Conservation (phyloP, 2,329 filamentous ascomycete genomes). For the Aureobasidium sp. region DNA sequence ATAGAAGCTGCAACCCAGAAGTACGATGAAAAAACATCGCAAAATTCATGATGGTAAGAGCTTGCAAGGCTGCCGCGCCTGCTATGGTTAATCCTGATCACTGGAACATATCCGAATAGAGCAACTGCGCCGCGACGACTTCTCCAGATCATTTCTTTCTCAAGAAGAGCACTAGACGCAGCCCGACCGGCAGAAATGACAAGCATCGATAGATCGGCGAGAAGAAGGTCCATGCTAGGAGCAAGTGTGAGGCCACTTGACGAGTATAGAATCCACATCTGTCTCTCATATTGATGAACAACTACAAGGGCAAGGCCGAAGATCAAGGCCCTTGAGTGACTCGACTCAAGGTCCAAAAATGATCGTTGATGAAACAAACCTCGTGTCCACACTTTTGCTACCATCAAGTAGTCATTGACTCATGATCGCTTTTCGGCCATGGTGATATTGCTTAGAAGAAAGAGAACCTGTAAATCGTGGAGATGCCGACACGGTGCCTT, state of each 20-base stretch:
- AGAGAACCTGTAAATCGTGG: background rate
- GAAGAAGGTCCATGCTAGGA: too few species aligned
- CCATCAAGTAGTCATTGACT: background rate
- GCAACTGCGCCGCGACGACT: background rate
- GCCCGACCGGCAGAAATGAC: background rate
- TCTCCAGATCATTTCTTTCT: background rate
- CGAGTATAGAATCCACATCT: background rate
- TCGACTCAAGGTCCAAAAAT: background rate
- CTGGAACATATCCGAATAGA: background rate
- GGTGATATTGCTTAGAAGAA: background rate
- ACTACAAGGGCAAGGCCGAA: background rate
- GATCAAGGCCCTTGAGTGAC: background rate
- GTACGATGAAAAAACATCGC: background rate
- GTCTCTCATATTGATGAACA: background rate
- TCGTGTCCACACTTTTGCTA: background rate
- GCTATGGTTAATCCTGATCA: too few species aligned
- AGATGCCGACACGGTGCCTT: background rate
- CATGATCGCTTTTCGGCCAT: background rate
- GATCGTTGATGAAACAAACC: background rate
- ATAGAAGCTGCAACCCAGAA: too few species aligned
- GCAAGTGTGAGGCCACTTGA: background rate
- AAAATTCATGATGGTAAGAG: too few species aligned
- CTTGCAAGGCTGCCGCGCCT: too few species aligned
- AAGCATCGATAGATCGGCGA: background rate
- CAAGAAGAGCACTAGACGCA: background rate